These are phyloP conservation scores for Combretum micranthum DNA, from an alignment of 345 rosid species.

Conservation along the genomic window DNA sequence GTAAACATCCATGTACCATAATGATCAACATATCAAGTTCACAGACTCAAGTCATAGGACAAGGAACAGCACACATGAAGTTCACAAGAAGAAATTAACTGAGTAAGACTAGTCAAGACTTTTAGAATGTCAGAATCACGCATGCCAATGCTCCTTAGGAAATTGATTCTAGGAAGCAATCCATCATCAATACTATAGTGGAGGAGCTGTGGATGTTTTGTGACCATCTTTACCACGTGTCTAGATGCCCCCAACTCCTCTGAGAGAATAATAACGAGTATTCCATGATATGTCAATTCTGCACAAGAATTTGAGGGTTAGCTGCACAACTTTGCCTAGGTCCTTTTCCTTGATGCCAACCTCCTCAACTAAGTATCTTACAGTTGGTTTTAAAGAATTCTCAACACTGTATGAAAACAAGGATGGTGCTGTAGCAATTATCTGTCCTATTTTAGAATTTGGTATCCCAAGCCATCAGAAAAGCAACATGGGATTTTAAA, in stretches of 20 bases:
- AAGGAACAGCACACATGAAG: background rate
- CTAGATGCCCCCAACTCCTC: conserved; percentile 89
- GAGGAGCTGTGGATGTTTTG: conserved; percentile 88
- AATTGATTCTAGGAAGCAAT: conserved; percentile 82
- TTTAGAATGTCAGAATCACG: conserved; percentile 70
- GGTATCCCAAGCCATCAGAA: conserved; percentile 72
- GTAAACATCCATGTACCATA: background rate
- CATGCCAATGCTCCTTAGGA: conserved; percentile 91
- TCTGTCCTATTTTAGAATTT: conserved; percentile 76
- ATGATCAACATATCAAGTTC: too few species aligned
- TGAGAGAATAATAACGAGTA: conserved; percentile 76
- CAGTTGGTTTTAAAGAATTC: conserved; percentile 82
- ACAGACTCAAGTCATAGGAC: too few species aligned
- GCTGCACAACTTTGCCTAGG: conserved; percentile 81
- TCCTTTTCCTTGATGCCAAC: conserved; percentile 74
- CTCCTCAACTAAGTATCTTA: conserved; percentile 92
- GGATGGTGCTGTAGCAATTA: conserved; percentile 69
- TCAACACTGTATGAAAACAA: conserved; percentile 82
- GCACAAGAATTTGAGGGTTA: conserved; percentile 93
- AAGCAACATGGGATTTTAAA: conserved; percentile 74
- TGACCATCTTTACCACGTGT: conserved; percentile 85
- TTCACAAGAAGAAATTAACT: conserved; percentile 32
- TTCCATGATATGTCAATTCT: conserved; percentile 92
- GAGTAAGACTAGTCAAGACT: conserved; percentile 92
- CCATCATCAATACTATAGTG: conserved; percentile 94